Percentiles rank a stretch among this genome's conserved stretches.
These are phyloP conservation scores for Dillenia suffruticosa DNA, from an alignment of 164 flowering plant species.

Conservation along the genomic window DNA sequence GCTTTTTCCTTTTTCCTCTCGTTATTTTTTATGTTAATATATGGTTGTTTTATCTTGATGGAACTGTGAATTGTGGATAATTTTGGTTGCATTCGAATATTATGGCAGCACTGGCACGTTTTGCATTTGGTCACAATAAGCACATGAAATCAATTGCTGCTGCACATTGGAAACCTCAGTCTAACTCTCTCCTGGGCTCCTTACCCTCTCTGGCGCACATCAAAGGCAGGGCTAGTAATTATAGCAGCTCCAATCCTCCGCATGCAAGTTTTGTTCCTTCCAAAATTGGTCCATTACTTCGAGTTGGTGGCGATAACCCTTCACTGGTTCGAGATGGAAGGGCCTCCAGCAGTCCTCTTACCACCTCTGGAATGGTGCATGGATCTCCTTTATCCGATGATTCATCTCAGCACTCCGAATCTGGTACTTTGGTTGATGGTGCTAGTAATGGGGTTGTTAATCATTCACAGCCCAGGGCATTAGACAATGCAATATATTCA, in stretches of 20 bases:
- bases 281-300: conserved; percentile 60
- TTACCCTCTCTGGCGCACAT: conserved; percentile 64
- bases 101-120: conserved; percentile 81
- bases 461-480: conserved; percentile 47
- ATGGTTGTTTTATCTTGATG: too few relatives aligned
- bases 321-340: conserved; percentile 61
- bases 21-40: too few relatives aligned
- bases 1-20: too few relatives aligned
- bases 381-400: conserved; percentile 97
- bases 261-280: conserved; percentile 62
- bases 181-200: conserved; percentile 59
- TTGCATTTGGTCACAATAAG: conserved; percentile 90
- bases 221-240: conserved; percentile 48
- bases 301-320: conserved; percentile 61
- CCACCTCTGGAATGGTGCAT: conserved; percentile 73
- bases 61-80: background rate
- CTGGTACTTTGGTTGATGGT: conserved; percentile 55
- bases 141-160: conserved; percentile 85
- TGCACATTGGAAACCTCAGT: conserved; percentile 77
- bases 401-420: conserved; percentile 90
- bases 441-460: conserved; percentile 60
- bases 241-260: conserved; percentile 38
- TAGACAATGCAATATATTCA: conserved; percentile 71
- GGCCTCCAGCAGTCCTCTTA: conserved; percentile 81
- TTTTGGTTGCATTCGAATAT: conserved; percentile 1